Conservation (phyloP, 305 asterid species). For the Solanum hybrid region DNA sequence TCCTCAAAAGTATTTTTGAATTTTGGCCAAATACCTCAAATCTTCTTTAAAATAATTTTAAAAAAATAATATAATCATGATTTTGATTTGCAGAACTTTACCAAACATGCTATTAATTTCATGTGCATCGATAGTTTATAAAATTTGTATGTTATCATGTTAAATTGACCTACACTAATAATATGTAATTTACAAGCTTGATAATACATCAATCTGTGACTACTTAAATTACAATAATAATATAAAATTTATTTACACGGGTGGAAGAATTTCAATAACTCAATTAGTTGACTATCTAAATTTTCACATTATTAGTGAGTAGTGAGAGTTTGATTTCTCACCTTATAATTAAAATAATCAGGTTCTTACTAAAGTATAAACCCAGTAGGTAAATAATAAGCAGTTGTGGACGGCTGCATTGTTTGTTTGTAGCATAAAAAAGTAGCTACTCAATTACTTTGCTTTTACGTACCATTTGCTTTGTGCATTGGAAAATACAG, state of each 20-base stretch:
- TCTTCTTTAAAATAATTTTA: not conserved
- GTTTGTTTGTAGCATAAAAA: not conserved
- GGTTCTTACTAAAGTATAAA: not conserved
- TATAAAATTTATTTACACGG: not conserved
- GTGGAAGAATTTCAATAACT: no score
- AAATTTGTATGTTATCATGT: not conserved
- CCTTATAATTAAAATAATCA: not conserved
- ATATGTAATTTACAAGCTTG: not conserved
- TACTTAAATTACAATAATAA: not conserved
- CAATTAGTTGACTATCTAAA: no score
- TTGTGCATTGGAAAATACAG: not conserved
- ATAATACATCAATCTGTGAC: not conserved
- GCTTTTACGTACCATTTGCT: not conserved
- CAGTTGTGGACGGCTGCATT: constrained; percentile 1
- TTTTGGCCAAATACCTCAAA: not conserved
- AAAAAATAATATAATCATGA: not conserved
- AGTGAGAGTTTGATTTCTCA: fast-evolving
- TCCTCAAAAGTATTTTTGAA: not conserved
- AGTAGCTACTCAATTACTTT: not conserved
- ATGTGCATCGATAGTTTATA: not conserved
- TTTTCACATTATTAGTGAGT: no score
- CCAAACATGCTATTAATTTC: not conserved
- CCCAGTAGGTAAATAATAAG: not conserved
- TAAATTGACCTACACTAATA: not conserved
- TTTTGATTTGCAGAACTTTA: not conserved